phyloP scores from a whole-genome alignment of 805 yeast species.

The Yarrowia porcina region DNA sequence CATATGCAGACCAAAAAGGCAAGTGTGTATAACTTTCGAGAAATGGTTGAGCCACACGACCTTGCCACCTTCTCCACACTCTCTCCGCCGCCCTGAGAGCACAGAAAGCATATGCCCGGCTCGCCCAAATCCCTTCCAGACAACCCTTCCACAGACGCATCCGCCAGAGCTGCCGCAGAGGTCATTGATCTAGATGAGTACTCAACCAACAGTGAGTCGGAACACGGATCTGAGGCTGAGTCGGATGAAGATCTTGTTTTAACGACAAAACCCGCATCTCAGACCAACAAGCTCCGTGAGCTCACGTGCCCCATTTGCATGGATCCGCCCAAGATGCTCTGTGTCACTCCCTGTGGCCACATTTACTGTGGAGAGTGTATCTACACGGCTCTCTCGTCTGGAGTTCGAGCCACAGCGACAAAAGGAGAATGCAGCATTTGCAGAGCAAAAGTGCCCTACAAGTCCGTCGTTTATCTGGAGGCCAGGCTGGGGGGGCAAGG shows the following conservation, averaged over 20 bases:
- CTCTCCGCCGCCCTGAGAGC: background rate
- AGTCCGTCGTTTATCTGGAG: background rate
- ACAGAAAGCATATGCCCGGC: background rate
- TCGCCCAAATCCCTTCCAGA: background rate
- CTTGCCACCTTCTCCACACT: background rate
- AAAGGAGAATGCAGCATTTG: background rate
- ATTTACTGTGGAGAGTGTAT: background rate
- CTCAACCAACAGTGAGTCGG: background rate
- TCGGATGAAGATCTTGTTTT: background rate
- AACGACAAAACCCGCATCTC: background rate
- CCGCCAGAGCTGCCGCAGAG: background rate
- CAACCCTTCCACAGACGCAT: background rate
- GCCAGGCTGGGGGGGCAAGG: background rate
- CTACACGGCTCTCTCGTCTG: background rate
- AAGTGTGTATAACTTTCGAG: background rate
- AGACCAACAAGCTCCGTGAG: background rate
- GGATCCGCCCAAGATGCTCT: background rate
- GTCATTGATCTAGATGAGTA: background rate
- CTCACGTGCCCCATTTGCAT: background rate
- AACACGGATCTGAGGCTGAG: background rate
- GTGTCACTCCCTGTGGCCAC: constrained; percentile 9
- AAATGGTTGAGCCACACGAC: background rate
- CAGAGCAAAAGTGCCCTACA: background rate
- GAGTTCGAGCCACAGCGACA: background rate
- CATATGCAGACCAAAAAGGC: background rate